Evolutionary conservation across 441 rosid species (phyloP), one percentile per base, ranked within the genome.

Genomic region (Gossypium gossypioides): DNA sequence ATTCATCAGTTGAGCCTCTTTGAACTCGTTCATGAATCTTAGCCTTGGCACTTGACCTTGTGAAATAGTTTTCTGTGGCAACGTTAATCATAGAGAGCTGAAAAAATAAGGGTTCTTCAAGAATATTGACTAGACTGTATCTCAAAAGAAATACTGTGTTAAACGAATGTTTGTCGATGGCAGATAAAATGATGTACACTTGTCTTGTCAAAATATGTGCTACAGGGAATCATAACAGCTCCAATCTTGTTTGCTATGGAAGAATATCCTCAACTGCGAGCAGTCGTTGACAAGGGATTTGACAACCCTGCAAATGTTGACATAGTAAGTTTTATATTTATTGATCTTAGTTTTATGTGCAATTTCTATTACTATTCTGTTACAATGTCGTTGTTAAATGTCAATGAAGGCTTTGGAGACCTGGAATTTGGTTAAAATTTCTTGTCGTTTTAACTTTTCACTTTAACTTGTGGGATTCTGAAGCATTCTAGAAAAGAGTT

Each of bases 161-260:
- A 57, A 12, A 57, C 12, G 61, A 56, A 12, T 57, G 29, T 12
- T 12, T 57, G 24, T 56, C 52, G 6, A 34, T 40, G 32, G 18
- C 15, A 10, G 37, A 22, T 68, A 6, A 71, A 21, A 3, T 74
- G 62, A 46, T 13, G 37, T 68, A 51, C 54, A 42, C n/a, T 44
- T 52, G 51, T 25, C 22, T 42, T 54, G 60, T 55, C 10, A 46
- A 44, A 70, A 68, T 29, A 66, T 24, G 34, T 72, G 44, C 57
- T 68, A 64, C 75, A 91, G 89, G 98, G 98, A 67, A 91, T 92
- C 52, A 81, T 92, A 78, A 95, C 99, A 46, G 97, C 99, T 72
- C 97, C 99, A 6, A 84, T 89, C 59, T 82, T 92, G 74, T 94
- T 88, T 86, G 97, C 97, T 42, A 86, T 92, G 84, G 97, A 94